These are phyloP conservation scores for Candida andamanensis DNA, from an alignment of 805 yeast genomes.

Conservation along the genomic window DNA sequence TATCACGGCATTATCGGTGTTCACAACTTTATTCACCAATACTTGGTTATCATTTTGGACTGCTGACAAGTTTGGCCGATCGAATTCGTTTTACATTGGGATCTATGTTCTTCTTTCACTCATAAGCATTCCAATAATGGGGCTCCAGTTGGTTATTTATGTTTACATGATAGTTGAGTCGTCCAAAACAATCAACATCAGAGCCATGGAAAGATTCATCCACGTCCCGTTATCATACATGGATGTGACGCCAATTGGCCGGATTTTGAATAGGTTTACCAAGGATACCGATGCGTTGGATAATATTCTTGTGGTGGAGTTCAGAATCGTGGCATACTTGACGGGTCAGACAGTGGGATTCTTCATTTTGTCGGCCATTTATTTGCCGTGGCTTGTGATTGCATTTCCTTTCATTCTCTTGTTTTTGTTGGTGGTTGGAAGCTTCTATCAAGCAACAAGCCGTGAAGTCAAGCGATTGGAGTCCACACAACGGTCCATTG, in stretches of 20 bases:
- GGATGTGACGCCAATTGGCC: constrained; percentile 84
- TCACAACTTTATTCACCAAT: constrained; percentile 53
- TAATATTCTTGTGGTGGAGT: constrained; percentile 67
- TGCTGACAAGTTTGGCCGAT: constrained; percentile 42
- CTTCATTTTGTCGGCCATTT: constrained; percentile 26
- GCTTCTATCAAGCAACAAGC: constrained; percentile 31
- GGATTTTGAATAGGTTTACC: constrained; percentile 80
- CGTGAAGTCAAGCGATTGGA: constrained; percentile 36
- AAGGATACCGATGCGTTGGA: constrained; percentile 83
- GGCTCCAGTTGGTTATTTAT: constrained; percentile 39
- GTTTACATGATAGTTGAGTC: constrained; percentile 46
- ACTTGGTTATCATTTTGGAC: constrained; percentile 86
- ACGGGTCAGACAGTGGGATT: constrained; percentile 55
- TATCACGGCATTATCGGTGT: constrained; percentile 31
- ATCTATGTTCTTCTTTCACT: constrained; percentile 58
- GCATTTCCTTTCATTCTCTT: constrained; percentile 27
- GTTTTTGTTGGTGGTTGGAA: constrained; percentile 19
- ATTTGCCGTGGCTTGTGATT: constrained; percentile 36
- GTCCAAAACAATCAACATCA: constrained; percentile 50
- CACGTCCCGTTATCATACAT: constrained; percentile 77
- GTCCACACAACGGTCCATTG: constrained; percentile 32
- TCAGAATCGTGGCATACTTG: constrained; percentile 54
- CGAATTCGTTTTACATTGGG: constrained; percentile 64
- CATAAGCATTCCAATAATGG: constrained; percentile 39
- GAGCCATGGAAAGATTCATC: constrained; percentile 55